Evolutionary conservation across 1,139 yeast genomes (phyloP).

Genomic region (Scheffersomyces parashehatae): DNA sequence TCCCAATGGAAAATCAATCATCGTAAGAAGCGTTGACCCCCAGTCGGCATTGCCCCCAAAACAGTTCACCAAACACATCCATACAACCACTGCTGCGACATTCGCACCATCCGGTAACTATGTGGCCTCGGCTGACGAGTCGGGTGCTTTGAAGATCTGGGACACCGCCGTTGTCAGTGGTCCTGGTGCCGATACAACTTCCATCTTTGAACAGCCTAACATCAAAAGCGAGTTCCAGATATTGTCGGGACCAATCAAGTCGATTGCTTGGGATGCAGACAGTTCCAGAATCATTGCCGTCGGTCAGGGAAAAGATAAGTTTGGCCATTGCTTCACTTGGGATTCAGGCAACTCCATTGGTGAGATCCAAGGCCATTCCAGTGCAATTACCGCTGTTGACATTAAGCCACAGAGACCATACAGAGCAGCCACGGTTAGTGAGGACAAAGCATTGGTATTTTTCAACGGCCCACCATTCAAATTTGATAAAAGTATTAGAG

Average conservation of each 20-base stretch:
- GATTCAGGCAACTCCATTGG: slow-evolving; percentile 96
- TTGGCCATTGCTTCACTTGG: slow-evolving; percentile 90
- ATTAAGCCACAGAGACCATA: slow-evolving; percentile 89
- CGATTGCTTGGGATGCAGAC: slow-evolving; percentile 93
- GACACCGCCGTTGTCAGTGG: slow-evolving; percentile 48
- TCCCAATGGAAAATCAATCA: slow-evolving; percentile 78
- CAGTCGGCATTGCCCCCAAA: slow-evolving; percentile 38
- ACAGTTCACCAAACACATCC: slow-evolving; percentile 74
- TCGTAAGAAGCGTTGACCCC: slow-evolving; percentile 63
- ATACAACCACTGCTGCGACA: slow-evolving; percentile 67
- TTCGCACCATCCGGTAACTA: slow-evolving; percentile 90
- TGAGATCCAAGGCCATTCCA: slow-evolving; percentile 93
- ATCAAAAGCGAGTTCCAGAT: slow-evolving; percentile 83
- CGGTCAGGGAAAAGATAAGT: slow-evolving; percentile 90
- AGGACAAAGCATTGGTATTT: slow-evolving; percentile 82
- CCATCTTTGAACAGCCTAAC: slow-evolving; percentile 46
- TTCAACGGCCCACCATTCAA: slow-evolving; percentile 93
- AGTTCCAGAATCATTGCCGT: slow-evolving; percentile 85
- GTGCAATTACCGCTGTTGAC: slow-evolving; percentile 78
- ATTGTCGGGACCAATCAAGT: slow-evolving; percentile 78
- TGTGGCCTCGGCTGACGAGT: slow-evolving; percentile 88
- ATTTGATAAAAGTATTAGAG: slow-evolving; percentile 71
- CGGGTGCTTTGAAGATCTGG: slow-evolving; percentile 89
- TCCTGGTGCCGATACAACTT: slow-evolving; percentile 29
- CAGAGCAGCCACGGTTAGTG: slow-evolving; percentile 91